Conservation (phyloP, 495 filamentous ascomycete species). For the Oleoguttula mirabilis region DNA sequence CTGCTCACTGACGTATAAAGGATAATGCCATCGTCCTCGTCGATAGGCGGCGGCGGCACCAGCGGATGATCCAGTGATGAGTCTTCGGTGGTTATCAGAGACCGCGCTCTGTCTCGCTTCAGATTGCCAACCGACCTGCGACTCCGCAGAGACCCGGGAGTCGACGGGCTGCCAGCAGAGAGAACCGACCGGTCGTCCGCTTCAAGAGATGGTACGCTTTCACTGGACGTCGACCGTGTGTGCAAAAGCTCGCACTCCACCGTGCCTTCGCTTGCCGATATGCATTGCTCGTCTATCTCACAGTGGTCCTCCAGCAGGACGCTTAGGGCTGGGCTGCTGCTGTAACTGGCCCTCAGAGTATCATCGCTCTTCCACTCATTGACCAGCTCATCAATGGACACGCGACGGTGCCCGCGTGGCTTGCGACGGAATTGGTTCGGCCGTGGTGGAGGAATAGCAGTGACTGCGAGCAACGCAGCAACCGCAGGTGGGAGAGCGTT, state of each 20-base stretch:
- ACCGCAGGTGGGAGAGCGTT: conserved; percentile 32
- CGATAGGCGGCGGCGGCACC: conserved; percentile 2
- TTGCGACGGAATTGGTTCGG: conserved; percentile 18
- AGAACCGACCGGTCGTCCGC: conserved; percentile 21
- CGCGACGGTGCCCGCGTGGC: conserved; percentile 10
- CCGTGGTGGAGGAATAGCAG: conserved; percentile 29
- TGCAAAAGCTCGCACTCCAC: conserved; percentile 21
- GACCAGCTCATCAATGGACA: conserved; percentile 34
- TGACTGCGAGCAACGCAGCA: conserved; percentile 34
- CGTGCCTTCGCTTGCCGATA: conserved; percentile 13
- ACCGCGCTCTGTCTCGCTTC: conserved; percentile 20
- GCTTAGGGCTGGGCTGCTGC: conserved; percentile 27
- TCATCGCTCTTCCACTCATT: conserved; percentile 30
- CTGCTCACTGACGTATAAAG: conserved; percentile 8
- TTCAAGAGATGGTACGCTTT: conserved; percentile 29
- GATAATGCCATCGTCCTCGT: conserved; percentile 28
- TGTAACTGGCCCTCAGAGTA: conserved; percentile 7
- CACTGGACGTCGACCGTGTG: conserved; percentile 26
- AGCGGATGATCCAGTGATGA: conserved; percentile 29
- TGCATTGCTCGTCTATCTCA: conserved; percentile 19
- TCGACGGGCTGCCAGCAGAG: conserved; percentile 20
- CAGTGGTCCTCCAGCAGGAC: conserved; percentile 28
- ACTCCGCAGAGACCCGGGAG: conserved; percentile 18
- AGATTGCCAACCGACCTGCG: conserved; percentile 5
- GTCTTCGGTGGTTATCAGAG: conserved; percentile 21